Percentiles rank a stretch among this genome's conserved stretches.
Conservation (phyloP, 768 basidiomycete genomes). For the Chalciporus piperatus region DNA sequence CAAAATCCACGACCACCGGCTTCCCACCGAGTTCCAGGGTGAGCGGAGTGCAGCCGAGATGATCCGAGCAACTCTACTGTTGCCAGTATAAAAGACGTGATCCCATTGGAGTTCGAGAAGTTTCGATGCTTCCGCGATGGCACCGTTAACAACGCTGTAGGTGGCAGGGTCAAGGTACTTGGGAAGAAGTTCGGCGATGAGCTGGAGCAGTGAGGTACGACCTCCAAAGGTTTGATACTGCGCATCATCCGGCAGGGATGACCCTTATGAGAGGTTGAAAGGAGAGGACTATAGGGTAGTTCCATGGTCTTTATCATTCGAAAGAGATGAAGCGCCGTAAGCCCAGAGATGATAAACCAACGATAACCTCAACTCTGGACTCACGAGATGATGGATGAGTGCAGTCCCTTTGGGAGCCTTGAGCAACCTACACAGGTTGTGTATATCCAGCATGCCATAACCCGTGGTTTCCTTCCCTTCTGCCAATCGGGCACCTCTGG, state of each 20-base stretch:
- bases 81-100: slow-evolving; percentile 40
- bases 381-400: slow-evolving; percentile 58
- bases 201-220: slow-evolving; percentile 43
- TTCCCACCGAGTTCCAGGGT: slow-evolving; percentile 38
- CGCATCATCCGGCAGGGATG: slow-evolving; percentile 71
- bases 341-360: no score
- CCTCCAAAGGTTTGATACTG: slow-evolving; percentile 68
- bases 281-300: slow-evolving; percentile 56
- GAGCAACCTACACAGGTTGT: slow-evolving; percentile 30
- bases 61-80: slow-evolving; percentile 24
- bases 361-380: slow-evolving; percentile 17
- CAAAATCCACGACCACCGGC: slow-evolving; percentile 44
- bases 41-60: slow-evolving; percentile 31
- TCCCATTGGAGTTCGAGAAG: slow-evolving; percentile 31
- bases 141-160: slow-evolving; percentile 53
- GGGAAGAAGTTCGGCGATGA: slow-evolving; percentile 54
- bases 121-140: slow-evolving; percentile 36
- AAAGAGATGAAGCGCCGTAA: neutral
- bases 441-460: no score
- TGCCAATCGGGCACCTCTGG: slow-evolving; percentile 40
- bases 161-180: slow-evolving; percentile 53
- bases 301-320: slow-evolving; percentile 52
- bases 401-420: slow-evolving; percentile 61
- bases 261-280: slow-evolving; percentile 65
- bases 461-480: slow-evolving; percentile 45